Evolutionary conservation across 1,284 basidiomycete genomes (phyloP), one percentile per base, ranked within the genome.

Genomic region (Volvariella volvacea): DNA sequence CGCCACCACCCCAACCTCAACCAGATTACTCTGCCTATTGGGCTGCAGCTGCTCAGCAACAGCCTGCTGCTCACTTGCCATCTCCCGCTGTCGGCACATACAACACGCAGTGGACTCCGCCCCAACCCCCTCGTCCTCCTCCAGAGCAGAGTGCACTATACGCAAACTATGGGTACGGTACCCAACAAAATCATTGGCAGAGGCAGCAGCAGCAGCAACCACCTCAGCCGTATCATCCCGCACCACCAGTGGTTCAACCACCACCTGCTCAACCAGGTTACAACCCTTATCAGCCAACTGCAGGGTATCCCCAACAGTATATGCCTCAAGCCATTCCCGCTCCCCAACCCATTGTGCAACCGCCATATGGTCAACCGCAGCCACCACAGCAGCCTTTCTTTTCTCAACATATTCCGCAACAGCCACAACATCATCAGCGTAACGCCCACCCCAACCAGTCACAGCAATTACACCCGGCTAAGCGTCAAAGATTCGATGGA

Each of bases 161-260:
- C 54, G 87, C 87, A 1, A 90, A 90, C 58, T 90, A 90, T 55
- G 87, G 87, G 21, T 90, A 90, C 57, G 85, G 87, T 2, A 69
- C 73, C 34, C 81, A 81, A 52, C 68, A 64, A 45, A 59, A 67
- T 45, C 70, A 74, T 52, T 83, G 79, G 78, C 82, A 82, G 53
- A 76, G 74, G 46, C 74, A 75, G 50, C 78, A 78, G 48, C 78
- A 78, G 46, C 80, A 78, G 45, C 73, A 74, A 25, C 73, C 71
- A 36, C 70, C 64, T 39, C 61, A 58, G 14, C 69, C 65, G 40
- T 75, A 70, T 50, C 72, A 74, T 44, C 68, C 71, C 44, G 72
- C 76, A 33, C 70, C 78, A 34, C 70, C 74, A 17, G 66, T 74
- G 47, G 62, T 65, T 12, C 75, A 74, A 44, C 63, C 63, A 22